Evolutionary conservation across 257 asterid species (phyloP), one percentile per base, ranked within the genome.

Genomic region (Fraxinus quadrangulata): DNA sequence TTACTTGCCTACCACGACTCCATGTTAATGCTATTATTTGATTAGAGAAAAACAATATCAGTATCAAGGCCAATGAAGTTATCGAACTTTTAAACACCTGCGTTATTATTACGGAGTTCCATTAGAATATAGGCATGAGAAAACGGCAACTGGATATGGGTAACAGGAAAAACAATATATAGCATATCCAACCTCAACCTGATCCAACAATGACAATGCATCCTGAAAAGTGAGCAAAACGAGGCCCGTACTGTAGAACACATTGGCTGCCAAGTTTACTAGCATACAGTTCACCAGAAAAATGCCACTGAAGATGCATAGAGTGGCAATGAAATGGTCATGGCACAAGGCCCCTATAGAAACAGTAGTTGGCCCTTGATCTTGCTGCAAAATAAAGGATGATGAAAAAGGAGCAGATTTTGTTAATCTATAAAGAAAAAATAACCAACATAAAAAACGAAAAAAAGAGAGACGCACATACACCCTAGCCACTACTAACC

Each of bases 171-270:
- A 73, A n/a, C 12, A 68, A 73, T 34, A 67, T 31, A 65, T 73
- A 67, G 47, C 66, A 34, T 61, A 75, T 77, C 30, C 70, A 75
- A 84, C 74, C 75, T 87, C 82, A 77, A 96, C 98, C 99, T 90
- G 98, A 78, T 96, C 97, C 84, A 93, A 83, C 87, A 95, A 84
- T 80, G 98, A 93, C 78, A 96, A 79, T 13, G 91, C 94, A 80
- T 96, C 98, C 89, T 90, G 96, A 81, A 86, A 90, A 75, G 94
- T 92, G 73, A 92, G 92, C 23, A 90, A 80, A 82, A 84, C 49
- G 79, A 87, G 90, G 80, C 95, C 99, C 77, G 88, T 85, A 76
- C 86, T 83, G 67, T 86, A 83, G 87, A 90, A 93, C 76, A 85
- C 86, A 34, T 81, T 89, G 4, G 97, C 97, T 49, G 99, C 92